A percentile compares a stretch with the other conserved stretches of the same genome.
These are phyloP conservation scores for Stephania cephalantha DNA, from an alignment of 164 flowering plant genomes.

Conservation along the genomic window DNA sequence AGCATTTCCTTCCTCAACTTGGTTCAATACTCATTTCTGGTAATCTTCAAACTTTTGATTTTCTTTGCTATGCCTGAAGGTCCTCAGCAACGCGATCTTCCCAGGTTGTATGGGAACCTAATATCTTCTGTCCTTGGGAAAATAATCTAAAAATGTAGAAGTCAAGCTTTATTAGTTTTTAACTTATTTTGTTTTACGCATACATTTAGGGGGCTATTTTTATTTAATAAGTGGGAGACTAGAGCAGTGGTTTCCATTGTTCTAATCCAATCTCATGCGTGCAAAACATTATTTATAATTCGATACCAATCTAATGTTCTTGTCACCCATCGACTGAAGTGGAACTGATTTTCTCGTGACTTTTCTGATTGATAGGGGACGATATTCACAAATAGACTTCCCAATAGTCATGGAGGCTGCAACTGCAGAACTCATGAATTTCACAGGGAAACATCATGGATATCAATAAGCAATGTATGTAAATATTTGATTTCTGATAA, in stretches of 20 bases:
- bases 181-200: too few relatives aligned
- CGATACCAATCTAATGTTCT: background rate
- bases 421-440: conserved; percentile 63
- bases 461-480: background rate
- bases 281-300: background rate
- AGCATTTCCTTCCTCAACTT: conserved; percentile 70
- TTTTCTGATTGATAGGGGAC: conserved; percentile 57
- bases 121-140: background rate
- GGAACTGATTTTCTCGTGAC: conserved; percentile 5
- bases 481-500: background rate
- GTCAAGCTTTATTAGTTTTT: background rate
- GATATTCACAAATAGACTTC: conserved; percentile 68
- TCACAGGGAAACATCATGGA: conserved; percentile 12
- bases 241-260: background rate
- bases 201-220: too few relatives aligned
- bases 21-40: conserved; percentile 98
- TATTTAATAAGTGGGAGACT: background rate
- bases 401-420: conserved; percentile 77
- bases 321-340: background rate
- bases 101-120: background rate
- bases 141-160: background rate
- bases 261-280: background rate
- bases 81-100: background rate
- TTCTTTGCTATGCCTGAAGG: background rate
- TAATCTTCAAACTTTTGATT: conserved; percentile 23